These are phyloP conservation scores for Tetrapyrgos nigripes DNA, from an alignment of 1,284 basidiomycete genomes.

Conservation along the genomic window DNA sequence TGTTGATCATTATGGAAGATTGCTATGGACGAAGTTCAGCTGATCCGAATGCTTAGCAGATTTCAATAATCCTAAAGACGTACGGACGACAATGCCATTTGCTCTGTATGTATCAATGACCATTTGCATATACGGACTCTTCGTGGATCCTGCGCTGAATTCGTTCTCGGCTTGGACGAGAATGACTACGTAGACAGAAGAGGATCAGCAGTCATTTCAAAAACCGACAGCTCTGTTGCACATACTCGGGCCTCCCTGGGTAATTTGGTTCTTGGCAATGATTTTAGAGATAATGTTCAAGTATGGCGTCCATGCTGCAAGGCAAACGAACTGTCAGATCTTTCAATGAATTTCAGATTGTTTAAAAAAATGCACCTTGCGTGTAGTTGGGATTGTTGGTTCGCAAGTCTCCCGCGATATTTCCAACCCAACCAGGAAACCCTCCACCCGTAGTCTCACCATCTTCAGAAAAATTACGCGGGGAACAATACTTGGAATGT, in stretches of 20 bases:
- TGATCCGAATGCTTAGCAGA: neutral
- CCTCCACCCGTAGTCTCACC: conserved; percentile 63
- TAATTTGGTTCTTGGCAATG: conserved; percentile 58
- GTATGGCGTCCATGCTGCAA: conserved; percentile 58
- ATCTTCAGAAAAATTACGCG: conserved; percentile 35
- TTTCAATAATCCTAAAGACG: too few relatives aligned
- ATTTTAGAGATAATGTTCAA: conserved; percentile 55
- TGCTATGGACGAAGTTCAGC: conserved; percentile 32
- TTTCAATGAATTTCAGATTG: too few relatives aligned
- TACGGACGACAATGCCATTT: conserved; percentile 55
- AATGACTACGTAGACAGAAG: conserved; percentile 43
- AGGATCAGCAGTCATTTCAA: neutral
- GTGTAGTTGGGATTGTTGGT: conserved; percentile 56
- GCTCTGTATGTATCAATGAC: conserved; percentile 52
- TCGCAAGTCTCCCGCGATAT: conserved; percentile 52
- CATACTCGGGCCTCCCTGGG: conserved; percentile 55
- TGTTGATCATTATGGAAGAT: conserved; percentile 57
- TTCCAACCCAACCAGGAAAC: conserved; percentile 60
- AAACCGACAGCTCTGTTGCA: conserved; percentile 14
- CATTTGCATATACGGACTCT: conserved; percentile 56
- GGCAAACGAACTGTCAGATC: neutral
- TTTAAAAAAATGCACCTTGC: conserved; percentile 41
- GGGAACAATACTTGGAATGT: neutral
- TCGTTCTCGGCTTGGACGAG: conserved; percentile 68
- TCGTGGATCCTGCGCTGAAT: conserved; percentile 48